Base-by-base conservation (phyloP, 768 basidiomycete genomes). In the Tylopilus cervinicoccineus region DNA sequence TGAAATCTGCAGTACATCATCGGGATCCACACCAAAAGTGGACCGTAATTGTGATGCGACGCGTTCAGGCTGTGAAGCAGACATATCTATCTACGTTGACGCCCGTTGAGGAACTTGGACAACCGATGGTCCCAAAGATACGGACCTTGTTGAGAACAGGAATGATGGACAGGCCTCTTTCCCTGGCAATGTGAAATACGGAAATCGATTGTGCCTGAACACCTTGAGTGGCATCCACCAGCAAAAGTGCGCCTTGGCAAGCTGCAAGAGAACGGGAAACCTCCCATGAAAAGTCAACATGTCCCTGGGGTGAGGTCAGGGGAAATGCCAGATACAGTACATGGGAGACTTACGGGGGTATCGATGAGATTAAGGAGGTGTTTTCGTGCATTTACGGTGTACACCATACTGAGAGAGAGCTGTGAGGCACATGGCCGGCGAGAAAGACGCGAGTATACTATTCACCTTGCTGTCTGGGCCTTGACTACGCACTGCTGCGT, bases 261-360 rank as follows among this genome's bases (percentile, higher is more conserved):
- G 95, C 93, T 4, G 92, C 85, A 33, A 98, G 70, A 23, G 90
- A 93, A 40, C 96, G 80, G 14, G 92, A 87, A 28, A 99, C 92
- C 68, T 98, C 95, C 84, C 93, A 96, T 49, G 91, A 80, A 69
- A 99, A 99, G 72, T 99, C 96, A 31, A 97, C 96, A 69, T 99
- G 96, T 2, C 96, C 94, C 81, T 88, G 54, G 8, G 14, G 26
- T 2, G 3, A 24, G n/a, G 16, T 66, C 24, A 55, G 46, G 20
- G 6, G 13, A 43, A 23, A 14, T 1, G 8, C n/a, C 13, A 14
- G 12, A 28, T 14, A 20, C 3, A 14, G 13, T 22, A 1, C 24
- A 28, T 10, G 9, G 19, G 17, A 36, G 33, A 62, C 76, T 45
- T 58, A 88, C 91, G 38, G 95, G 95, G 0, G 96, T 99, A 67